Base-by-base conservation (phyloP, 1,284 basidiomycete species). In the Sphaerobolus stellatus region DNA sequence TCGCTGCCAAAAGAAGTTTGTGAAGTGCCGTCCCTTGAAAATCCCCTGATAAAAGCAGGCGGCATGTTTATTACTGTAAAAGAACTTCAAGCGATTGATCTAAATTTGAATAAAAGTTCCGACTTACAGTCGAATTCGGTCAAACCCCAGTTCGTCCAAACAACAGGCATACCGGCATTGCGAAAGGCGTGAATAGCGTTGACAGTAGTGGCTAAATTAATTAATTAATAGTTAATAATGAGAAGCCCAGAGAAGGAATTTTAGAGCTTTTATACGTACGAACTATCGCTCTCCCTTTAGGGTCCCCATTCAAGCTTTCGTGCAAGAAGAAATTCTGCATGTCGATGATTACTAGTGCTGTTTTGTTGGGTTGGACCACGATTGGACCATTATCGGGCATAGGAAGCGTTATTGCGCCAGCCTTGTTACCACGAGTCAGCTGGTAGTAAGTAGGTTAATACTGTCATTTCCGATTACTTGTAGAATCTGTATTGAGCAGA, bases 301-400 rank as follows among this genome's bases (percentile, higher is more conserved):
- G 45, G 30, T 48, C 45, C 7, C 45, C 45, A 31, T 31, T 31
- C 45, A 48, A 27, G 24, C 28, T 25, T 16, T n/a, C 27, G 20
- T 16, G 22, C n/a, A 34, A 48, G 28, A 18, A 47, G 36, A 22
- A 31, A 56, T 55, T 60, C 47, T 60, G 59, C 59, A 60, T 59
- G 43, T 60, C 59, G 8, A 60, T 53, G 25, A 60, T 60, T 33
- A 60, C 57, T 25, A 60, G 50, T 7, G 57, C 59, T 18, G 45
- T 54, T 25, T 45, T 52, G 22, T 48, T 43, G 13, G 55, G 55
- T 14, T 52, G 43, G 33, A 59, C 45, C 22, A 53, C 43, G 9
- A 59, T 54, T 6, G 49, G 49, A 14, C 49, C 38, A 29, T 52
- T 28, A 24, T 43, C 22, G 13, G 41, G 41, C 28, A 43, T 27